Evolutionary conservation across 2,329 filamentous ascomycete genomes (phyloP), one percentile per base, ranked within the genome.

Genomic region (Reticulascus tulasneorum): DNA sequence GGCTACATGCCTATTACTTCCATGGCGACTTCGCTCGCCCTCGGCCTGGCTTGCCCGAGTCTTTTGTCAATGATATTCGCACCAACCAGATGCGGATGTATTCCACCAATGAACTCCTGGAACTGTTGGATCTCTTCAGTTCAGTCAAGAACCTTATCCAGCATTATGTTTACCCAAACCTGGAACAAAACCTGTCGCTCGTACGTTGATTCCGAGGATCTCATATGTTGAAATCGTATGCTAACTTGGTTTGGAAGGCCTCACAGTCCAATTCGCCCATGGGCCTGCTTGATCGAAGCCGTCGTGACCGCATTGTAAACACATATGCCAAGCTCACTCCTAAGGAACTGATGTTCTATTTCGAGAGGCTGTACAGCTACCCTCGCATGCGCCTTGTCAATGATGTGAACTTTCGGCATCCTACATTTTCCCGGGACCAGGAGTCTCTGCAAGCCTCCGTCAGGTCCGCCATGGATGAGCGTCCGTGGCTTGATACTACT

Each of bases 1-100:
- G 73, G 71, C 58, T 73, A 5, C 77, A 71, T 43, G 62, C 69
- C 7, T 62, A 64, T 22, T 68, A 72, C 41, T 76, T 76, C 40
- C 72, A 77, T 29, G 64, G 65, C 9, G 63, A 64, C 21, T 54
- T 57, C 23, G 61, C 56, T 9, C 53, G 58, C 18, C 63, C 63
- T 5, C 56, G 58, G 8, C 37, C 54, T 25, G 61, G 60, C 3
- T 53, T 61, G 28, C 63, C 63, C 1, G 60, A 63, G 40, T 58
- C 62, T 9, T 57, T 52, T 18, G 61, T 61, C 8, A 59, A 67
- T 28, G 60, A 67, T 32, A 46, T 65, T 10, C 57, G 69, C 28
- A 59, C 57, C 19, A 66, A 60, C 27, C 62, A 67, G 42, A 56
- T 74, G 47, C 62, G 67, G n/a, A 45, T 55, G 29, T 54, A 69